Evolutionary conservation across 192 early-diverging fungal species (phyloP).

Genomic region (Entophlyctis helioformis): DNA sequence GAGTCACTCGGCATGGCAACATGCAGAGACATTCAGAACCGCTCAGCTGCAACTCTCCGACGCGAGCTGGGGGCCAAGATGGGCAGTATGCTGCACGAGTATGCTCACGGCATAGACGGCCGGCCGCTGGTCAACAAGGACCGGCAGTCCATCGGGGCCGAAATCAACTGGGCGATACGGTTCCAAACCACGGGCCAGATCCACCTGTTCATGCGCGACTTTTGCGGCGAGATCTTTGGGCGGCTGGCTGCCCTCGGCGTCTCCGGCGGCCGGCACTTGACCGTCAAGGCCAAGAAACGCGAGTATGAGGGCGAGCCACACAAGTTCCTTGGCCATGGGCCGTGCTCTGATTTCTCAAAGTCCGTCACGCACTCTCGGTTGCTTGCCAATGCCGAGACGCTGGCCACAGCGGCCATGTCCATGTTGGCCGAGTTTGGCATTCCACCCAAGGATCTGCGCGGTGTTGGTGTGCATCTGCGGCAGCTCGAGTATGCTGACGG

Average conservation of each 20-base stretch:
- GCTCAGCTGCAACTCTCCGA: slow-evolving; percentile 35
- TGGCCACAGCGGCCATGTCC: too few relatives aligned
- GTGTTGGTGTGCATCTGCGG: too few relatives aligned
- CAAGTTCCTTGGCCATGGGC: slow-evolving; percentile 33
- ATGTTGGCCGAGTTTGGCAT: too few relatives aligned
- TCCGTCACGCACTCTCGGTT: too few relatives aligned
- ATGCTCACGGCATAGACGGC: slow-evolving; percentile 63
- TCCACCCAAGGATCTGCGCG: too few relatives aligned
- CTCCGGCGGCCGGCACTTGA: slow-evolving; percentile 45
- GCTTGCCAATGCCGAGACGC: too few relatives aligned
- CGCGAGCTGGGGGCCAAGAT: slow-evolving; percentile 58
- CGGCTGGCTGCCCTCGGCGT: slow-evolving; percentile 43
- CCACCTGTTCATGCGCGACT: slow-evolving; percentile 52
- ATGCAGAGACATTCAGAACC: slow-evolving; percentile 18
- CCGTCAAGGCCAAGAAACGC: slow-evolving; percentile 50
- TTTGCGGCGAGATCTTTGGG: slow-evolving; percentile 52
- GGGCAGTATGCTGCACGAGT: slow-evolving; percentile 55
- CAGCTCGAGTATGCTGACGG: too few relatives aligned
- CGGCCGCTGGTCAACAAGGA: slow-evolving; percentile 50
- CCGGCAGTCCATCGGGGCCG: slow-evolving; percentile 69
- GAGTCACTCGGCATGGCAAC: slow-evolving; percentile 14
- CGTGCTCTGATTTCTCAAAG: too few relatives aligned
- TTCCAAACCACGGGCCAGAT: slow-evolving; percentile 62
- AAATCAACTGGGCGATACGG: slow-evolving; percentile 81
- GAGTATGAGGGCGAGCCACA: slow-evolving; percentile 32